These are phyloP conservation scores for Chlorella sp. DNA, from an alignment of 139 green algal genomes.

Conservation along the genomic window DNA sequence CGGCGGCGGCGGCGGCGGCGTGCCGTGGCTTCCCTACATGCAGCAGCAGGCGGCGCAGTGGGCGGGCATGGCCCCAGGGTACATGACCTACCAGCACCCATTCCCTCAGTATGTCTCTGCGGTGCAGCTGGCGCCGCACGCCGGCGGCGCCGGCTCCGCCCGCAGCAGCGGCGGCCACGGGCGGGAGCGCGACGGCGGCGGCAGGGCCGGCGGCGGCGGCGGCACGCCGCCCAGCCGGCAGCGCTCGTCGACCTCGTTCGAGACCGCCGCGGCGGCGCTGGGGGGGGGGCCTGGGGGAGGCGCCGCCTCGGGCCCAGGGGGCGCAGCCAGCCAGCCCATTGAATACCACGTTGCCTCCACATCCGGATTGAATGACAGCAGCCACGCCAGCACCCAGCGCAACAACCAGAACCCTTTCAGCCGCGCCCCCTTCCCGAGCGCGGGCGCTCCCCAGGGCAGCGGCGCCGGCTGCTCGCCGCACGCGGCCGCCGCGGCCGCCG, in stretches of 20 bases:
- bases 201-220: not conserved
- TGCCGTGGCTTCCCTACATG: slow-evolving; percentile 22
- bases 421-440: no score
- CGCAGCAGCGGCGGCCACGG: not conserved
- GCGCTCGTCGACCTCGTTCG: not conserved
- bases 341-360: no score
- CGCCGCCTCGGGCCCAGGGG: no score
- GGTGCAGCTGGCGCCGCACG: not conserved
- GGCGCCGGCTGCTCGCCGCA: no score
- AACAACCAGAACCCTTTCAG: no score
- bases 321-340: no score
- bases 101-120: not conserved
- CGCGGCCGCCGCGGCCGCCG: no score
- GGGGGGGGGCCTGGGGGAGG: not conserved
- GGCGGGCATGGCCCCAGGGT: slow-evolving; percentile 18
- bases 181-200: not conserved
- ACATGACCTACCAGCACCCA: slow-evolving; percentile 23
- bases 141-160: not conserved
- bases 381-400: no score
- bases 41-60: slow-evolving; percentile 21
- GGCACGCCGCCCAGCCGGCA: not conserved
- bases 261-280: not conserved
- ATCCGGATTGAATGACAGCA: no score
- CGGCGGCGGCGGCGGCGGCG: no score
- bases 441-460: no score